These are phyloP conservation scores for Phytophthora palmivora DNA, from an alignment of 352 stramenopile genomes.

Conservation along the genomic window DNA sequence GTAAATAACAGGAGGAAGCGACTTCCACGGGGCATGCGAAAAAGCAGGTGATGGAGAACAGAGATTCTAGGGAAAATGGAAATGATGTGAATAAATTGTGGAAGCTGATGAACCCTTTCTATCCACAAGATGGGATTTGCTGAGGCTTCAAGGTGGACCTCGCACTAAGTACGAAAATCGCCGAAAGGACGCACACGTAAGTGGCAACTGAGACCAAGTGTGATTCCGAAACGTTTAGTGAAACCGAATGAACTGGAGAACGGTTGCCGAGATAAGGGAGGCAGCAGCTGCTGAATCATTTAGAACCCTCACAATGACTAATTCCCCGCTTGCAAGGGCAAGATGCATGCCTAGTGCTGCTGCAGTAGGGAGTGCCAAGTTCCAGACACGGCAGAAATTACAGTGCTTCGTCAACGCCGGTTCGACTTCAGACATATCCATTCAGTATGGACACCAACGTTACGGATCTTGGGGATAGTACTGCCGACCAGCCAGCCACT, in stretches of 20 bases:
- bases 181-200: conserved; percentile 22
- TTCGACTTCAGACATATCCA: background rate
- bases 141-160: conserved; percentile 44
- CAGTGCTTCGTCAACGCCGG: too few species aligned
- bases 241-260: conserved; percentile 8
- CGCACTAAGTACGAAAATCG: conserved; percentile 27
- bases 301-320: too few species aligned
- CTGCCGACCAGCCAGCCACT: background rate
- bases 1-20: too few species aligned
- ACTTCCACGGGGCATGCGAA: conserved; percentile 11
- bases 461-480: background rate
- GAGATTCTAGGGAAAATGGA: background rate
- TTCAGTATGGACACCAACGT: background rate
- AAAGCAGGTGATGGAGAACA: background rate
- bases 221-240: conserved; percentile 20
- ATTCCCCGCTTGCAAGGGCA: too few species aligned
- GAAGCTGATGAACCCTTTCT: conserved; percentile 13
- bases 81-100: too few species aligned
- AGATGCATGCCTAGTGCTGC: too few species aligned
- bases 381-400: too few species aligned
- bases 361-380: too few species aligned
- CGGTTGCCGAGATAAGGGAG: conserved; percentile 24
- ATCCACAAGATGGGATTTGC: conserved; percentile 30
- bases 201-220: conserved; percentile 37
- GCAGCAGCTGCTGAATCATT: conserved; percentile 24